Evolutionary conservation across 139 green algal species (phyloP).

Genomic region (Tetradesmus lagerheimii): DNA sequence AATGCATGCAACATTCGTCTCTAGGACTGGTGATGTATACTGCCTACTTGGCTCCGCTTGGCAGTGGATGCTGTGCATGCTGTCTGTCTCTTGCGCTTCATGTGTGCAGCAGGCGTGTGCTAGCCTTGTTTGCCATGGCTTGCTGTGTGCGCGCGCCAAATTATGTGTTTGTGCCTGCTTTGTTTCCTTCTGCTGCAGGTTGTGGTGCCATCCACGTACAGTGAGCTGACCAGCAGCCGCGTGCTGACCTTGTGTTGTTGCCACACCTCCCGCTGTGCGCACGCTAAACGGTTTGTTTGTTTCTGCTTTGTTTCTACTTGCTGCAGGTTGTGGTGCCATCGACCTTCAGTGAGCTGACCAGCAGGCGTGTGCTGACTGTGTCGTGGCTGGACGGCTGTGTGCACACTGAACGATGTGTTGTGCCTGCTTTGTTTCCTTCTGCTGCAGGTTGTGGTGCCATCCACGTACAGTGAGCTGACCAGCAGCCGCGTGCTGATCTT

Average conservation of each 20-base stretch:
- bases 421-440: background rate
- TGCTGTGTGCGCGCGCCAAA: constrained; percentile 52
- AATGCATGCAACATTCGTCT: no score
- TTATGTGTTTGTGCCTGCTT: background rate
- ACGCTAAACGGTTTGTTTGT: no score
- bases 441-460: constrained; percentile 91
- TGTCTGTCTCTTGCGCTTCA: background rate
- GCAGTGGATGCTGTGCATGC: no score
- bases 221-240: constrained; percentile 79
- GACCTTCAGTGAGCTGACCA: constrained; percentile 89
- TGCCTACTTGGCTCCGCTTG: no score
- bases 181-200: constrained; percentile 69
- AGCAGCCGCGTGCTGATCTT: constrained; percentile 77
- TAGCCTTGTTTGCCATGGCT: constrained; percentile 88
- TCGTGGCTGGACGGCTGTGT: constrained; percentile 83
- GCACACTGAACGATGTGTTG: no score
- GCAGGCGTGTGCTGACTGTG: constrained; percentile 81
- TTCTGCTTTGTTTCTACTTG: no score
- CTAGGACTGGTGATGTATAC: no score
- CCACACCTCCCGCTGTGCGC: no score
- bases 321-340: constrained; percentile 93
- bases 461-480: constrained; percentile 85
- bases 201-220: constrained; percentile 91
- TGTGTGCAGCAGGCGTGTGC: constrained; percentile 66
- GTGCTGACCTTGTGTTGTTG: constrained; percentile 71